A percentile compares a stretch with the other conserved stretches of the same genome.
These are phyloP conservation scores for Tetracentron sinense DNA, from an alignment of 164 flowering plant species.

Conservation along the genomic window DNA sequence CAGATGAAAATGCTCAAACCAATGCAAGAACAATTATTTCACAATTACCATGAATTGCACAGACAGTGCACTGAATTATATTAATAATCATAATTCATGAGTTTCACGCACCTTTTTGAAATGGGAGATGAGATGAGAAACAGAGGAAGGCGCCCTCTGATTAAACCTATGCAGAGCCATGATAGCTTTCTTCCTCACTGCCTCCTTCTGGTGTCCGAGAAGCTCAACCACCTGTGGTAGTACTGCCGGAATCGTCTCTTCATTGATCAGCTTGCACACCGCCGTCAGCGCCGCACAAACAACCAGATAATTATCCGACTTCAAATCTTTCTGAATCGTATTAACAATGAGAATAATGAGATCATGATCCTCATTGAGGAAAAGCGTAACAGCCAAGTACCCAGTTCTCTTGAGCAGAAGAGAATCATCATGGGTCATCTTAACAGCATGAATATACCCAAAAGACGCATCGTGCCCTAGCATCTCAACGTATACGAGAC, in stretches of 20 bases:
- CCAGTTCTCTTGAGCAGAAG: slow-evolving; percentile 79
- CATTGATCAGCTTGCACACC: slow-evolving; percentile 86
- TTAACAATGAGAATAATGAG: slow-evolving; percentile 89
- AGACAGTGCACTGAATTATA: no score
- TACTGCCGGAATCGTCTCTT: slow-evolving; percentile 98
- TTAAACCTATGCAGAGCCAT: slow-evolving; percentile 94
- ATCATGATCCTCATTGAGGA: slow-evolving; percentile 90
- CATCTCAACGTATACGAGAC: slow-evolving; percentile 92
- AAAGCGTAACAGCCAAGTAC: slow-evolving; percentile 87
- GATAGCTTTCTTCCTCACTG: slow-evolving; percentile 92
- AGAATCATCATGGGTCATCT: slow-evolving; percentile 91
- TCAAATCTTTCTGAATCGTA: slow-evolving; percentile 96
- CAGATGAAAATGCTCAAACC: no score
- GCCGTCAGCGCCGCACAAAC: slow-evolving; percentile 91
- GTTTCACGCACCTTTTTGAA: slow-evolving; percentile 73
- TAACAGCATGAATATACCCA: slow-evolving; percentile 97
- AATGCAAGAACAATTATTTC: no score
- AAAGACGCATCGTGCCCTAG: slow-evolving; percentile 98
- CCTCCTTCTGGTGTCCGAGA: slow-evolving; percentile 73
- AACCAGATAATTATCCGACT: slow-evolving; percentile 77
- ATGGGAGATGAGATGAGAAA: slow-evolving; percentile 68
- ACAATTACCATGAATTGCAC: no score
- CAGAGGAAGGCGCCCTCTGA: slow-evolving; percentile 74
- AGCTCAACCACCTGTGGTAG: slow-evolving; percentile 88
- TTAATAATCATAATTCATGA: neutral